Evolutionary conservation across 768 basidiomycete genomes (phyloP), one percentile per base, ranked within the genome.

Genomic region (Candolleomyces eurysporus): DNA sequence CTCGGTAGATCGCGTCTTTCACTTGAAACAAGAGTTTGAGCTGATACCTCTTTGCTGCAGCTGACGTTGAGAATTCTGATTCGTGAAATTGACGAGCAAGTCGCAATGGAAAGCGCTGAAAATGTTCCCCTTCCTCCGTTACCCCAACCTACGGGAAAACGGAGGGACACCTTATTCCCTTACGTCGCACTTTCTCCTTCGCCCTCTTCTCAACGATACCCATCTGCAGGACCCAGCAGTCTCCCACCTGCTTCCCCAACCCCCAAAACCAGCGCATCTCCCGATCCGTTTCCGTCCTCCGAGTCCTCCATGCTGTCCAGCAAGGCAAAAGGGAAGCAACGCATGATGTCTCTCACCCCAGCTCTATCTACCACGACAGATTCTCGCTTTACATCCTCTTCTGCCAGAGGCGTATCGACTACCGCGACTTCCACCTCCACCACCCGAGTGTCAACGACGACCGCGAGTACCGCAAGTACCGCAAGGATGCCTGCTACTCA

Each of bases 371-470:
- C 6, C 31, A 14, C n/a, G n/a, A 43, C 11, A 21, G 30, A 49
- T 22, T 54, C 4, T 36, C 53, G 17, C 51, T 59, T 26, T 39
- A 66, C 36, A 57, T 65, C 39, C 58, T 60, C 55, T 63, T 63
- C 50, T 59, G 61, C 14, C 59, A 56, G 39, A 61, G 64, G 19
- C 48, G 64, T 36, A 22, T 32, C 63, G 51, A 21, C 48, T 55
- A 52, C 64, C 57, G 30, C 50, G 16, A 32, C 48, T 48, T 11
- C 60, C 64, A 54, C 48, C 62, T 21, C 63, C 60, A 53, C 60
- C 26, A 48, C 42, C 50, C 9, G 21, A 19, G 17, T 66, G 60
- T 19, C 52, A 61, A 30, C 62, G 58, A 39, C 45, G 52, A 51
- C 61, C 61, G 19, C 58, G 42, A 32, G 52, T 61, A 50, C 64